Base-by-base conservation (phyloP, 495 filamentous ascomycete species). In the Pseudotulostoma volvatum region DNA sequence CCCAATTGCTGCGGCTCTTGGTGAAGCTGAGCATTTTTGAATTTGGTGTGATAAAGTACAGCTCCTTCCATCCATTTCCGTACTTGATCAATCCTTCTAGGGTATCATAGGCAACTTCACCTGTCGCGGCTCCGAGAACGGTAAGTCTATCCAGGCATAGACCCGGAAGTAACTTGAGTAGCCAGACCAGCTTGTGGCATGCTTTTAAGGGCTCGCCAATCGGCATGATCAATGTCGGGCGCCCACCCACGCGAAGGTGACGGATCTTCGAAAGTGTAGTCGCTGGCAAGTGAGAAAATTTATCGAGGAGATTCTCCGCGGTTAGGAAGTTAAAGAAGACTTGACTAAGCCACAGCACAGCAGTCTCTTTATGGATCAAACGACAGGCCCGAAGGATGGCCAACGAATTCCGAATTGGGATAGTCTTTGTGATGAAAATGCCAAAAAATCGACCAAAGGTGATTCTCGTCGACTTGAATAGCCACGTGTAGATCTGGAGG, bases 61-160 rank as follows among this genome's bases (percentile, higher is more conserved):
- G 31, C 35, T 45, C 41, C 41, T 40, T 49, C 48, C 48, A 51
- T 38, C 48, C 48, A 35, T 39, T 51, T 9, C 48, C 48, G 18
- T 45, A 20, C 38, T 36, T 38, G 17, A 51, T 34, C 28, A 51
- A 39, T 28, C 48, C 48, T 5, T 46, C 46, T 21, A 51, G 46
- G 11, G 46, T 49, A n/a, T 45, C 41, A 33, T 51, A 51, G 34
- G 3, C 19, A 16, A 45, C 15, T 23, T 46, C 7, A 7, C 23
- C 39, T 9, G 13, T 18, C 4, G 18, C 13, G 7, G 33, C 18
- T 16, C 42, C 48, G 15, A 49, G 38, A 33, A 51, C 46, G 31
- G 42, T 49, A 14, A 51, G 48, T 15, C 18, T 46, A 34, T 51
- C 38, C 14, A 49, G 35, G n/a, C 34, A 33, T 18, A 51, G 32